phyloP scores from a whole-genome alignment of 1,139 yeast species.

The Neolecta irregularis region DNA sequence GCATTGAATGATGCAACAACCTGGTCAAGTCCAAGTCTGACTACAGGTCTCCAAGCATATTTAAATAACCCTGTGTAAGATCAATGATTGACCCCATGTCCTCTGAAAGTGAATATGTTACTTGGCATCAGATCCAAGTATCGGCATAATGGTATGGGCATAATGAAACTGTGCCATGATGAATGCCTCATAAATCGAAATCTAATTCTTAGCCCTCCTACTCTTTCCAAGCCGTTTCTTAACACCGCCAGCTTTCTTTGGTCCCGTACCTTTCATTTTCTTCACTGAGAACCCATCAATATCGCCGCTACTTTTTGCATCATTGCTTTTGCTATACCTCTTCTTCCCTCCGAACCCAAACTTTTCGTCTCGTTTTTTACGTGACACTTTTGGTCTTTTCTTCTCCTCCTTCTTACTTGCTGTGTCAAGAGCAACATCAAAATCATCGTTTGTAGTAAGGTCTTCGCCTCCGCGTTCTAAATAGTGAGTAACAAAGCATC shows the following conservation, averaged over 20 bases:
- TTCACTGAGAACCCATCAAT: constrained; percentile 45
- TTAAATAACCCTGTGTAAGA: too few relatives aligned
- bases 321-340: constrained; percentile 57
- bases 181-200: too few relatives aligned
- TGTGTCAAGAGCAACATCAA: constrained; percentile 71
- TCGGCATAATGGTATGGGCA: too few relatives aligned
- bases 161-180: too few relatives aligned
- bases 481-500: not conserved
- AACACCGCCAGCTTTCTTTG: constrained; percentile 13
- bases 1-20: too few relatives aligned
- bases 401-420: constrained; percentile 43
- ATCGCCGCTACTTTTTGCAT: constrained; percentile 59
- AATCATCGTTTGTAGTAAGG: constrained; percentile 35
- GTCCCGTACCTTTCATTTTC: constrained; percentile 43
- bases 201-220: too few relatives aligned
- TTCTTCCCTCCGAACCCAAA: constrained; percentile 64
- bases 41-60: too few relatives aligned
- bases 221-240: constrained; percentile 59
- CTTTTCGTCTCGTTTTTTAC: constrained; percentile 54
- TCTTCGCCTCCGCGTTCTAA: constrained; percentile 49
- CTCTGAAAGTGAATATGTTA: too few relatives aligned
- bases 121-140: too few relatives aligned
- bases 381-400: constrained; percentile 26
- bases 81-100: too few relatives aligned
- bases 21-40: too few relatives aligned